A percentile compares a stretch with the other conserved stretches of the same genome.
Conservation (phyloP, 805 yeast genomes). For the Lipomyces kockii region DNA sequence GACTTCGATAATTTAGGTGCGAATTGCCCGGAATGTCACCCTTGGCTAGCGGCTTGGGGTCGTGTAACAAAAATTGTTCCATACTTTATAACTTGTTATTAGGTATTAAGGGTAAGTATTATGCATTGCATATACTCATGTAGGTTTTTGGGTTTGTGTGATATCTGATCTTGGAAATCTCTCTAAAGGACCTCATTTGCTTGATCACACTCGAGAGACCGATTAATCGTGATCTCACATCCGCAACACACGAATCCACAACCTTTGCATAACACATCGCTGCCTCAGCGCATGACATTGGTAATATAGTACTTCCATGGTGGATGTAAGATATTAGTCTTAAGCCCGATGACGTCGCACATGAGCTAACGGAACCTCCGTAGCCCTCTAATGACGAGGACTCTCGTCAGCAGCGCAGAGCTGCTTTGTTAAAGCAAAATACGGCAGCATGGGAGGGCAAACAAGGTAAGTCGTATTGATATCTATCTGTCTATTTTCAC, state of each 20-base stretch:
- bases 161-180: not conserved
- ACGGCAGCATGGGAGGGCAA: constrained; percentile 11
- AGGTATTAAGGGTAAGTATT: not conserved
- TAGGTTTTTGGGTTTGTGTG: not conserved
- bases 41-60: not conserved
- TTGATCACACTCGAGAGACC: not conserved
- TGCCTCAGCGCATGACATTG: constrained; percentile 1
- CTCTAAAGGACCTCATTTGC: not conserved
- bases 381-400: constrained; percentile 2
- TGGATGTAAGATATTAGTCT: constrained; percentile 6
- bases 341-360: not conserved
- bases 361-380: not conserved
- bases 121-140: not conserved
- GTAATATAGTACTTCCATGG: constrained; percentile 2
- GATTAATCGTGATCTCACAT: not conserved
- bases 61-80: not conserved
- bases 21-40: not conserved
- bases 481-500: not conserved
- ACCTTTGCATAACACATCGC: not conserved
- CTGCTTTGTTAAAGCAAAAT: constrained; percentile 9
- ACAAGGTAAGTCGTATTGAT: constrained; percentile 6
- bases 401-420: constrained; percentile 7
- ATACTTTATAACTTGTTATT: too few relatives aligned
- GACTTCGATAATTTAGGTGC: not conserved
- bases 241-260: not conserved